Base-by-base conservation (phyloP, 2,329 filamentous ascomycete species). In the Trichoderma harzianum region DNA sequence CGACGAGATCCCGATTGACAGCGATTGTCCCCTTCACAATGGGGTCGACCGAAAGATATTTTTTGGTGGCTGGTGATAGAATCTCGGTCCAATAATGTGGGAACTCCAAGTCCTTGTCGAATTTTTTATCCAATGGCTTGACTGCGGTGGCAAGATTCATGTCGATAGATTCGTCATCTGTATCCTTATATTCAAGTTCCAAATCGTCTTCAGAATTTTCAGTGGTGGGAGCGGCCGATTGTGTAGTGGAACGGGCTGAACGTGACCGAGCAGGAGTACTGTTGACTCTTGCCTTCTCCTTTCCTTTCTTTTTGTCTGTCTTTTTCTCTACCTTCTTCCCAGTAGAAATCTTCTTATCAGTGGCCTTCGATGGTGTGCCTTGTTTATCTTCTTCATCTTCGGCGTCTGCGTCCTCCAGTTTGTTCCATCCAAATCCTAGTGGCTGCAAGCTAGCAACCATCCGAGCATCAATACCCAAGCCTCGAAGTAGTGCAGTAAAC, bases 81-180 rank as follows among this genome's bases (percentile, higher is more conserved):
- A 93, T 92, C 80, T 99, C 96, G 0, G 92, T 92, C 96, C 96
- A 99, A 80, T 98, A 98, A 65, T 93, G 92, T 1, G 96, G 95
- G 75, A 91, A 96, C 3, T 91, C 89, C 32, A 98, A 85, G 75
- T 97, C 94, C 24, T 87, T 85, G 76, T 97, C 94, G 76, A 91
- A 93, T 69, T 86, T 85, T 72, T 85, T 77, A 63, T 77, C 79
- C 7, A 76, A 77, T 51, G 80, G 81, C 75, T 55, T 69, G 32
- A 82, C 86, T 65, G 83, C 81, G 3, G 81, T 81, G 3, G 81
- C 80, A 10, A 82, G 74, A 36, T 84, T 82, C 24, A 91, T 75
- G 70, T 92, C 88, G 8, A 91, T 80, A 0, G 88, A 89, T 8
- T 89, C 85, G 65, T 90, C 86, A 69, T 90, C 88, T 62, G 86